Conservation (phyloP, 1,284 basidiomycete genomes). For the Cutaneotrichosporon cavernicola region DNA sequence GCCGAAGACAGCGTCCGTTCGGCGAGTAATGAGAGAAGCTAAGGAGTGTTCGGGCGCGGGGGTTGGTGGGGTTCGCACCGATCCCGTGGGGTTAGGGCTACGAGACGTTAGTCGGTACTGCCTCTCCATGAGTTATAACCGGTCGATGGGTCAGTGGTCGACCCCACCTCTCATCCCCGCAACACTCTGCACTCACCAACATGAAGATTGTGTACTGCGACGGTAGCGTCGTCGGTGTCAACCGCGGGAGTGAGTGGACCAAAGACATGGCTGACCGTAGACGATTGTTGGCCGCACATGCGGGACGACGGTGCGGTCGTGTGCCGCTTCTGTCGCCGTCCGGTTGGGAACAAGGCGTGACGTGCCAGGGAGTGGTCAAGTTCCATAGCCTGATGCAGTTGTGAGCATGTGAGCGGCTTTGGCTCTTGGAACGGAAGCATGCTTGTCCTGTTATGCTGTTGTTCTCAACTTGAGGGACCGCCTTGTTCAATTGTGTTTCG, state of each 20-base stretch:
- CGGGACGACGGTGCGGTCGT: constrained; percentile 4
- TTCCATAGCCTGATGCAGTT: neutral
- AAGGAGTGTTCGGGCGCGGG: neutral
- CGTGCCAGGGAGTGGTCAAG: neutral
- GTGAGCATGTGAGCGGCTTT: neutral
- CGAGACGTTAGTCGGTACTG: neutral
- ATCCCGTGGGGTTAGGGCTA: neutral
- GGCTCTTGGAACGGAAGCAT: too few relatives aligned
- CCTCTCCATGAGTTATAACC: neutral
- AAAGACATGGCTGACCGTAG: neutral
- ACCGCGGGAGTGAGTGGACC: constrained; percentile 3
- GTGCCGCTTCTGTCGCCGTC: constrained; percentile 6
- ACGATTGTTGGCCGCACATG: constrained; percentile 1
- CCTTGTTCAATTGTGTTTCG: neutral
- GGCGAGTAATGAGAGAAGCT: neutral
- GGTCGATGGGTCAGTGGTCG: neutral
- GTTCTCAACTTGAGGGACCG: neutral
- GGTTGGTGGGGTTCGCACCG: neutral
- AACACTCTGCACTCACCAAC: neutral
- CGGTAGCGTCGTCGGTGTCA: constrained; percentile 1
- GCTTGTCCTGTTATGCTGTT: neutral
- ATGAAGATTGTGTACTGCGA: neutral
- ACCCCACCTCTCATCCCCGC: neutral
- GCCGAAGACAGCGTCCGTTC: neutral
- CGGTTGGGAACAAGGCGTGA: neutral